Evolutionary conservation across 208 protist species (phyloP).

Genomic region (Crithidia acanthocephali): DNA sequence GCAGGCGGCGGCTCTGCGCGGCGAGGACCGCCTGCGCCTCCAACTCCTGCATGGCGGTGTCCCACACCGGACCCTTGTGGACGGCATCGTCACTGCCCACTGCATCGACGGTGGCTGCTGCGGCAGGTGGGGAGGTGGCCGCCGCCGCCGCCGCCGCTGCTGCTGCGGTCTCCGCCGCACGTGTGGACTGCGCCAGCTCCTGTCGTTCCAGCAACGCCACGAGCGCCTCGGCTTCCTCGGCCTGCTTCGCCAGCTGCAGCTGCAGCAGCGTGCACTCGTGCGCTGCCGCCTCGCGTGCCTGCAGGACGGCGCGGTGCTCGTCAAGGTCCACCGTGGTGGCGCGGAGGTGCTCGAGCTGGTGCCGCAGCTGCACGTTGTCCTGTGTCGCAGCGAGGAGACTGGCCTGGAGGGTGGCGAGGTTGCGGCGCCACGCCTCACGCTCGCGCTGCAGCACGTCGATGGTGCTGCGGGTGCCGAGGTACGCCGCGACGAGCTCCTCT

Average conservation of each 20-base stretch:
- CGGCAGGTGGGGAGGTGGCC: not conserved
- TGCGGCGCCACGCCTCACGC: slow-evolving; percentile 28
- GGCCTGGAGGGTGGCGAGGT: slow-evolving; percentile 29
- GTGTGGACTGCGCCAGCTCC: slow-evolving; percentile 6
- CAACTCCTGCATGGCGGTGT: slow-evolving; percentile 30
- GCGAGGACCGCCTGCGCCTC: slow-evolving; percentile 34
- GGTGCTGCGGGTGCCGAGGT: slow-evolving; percentile 22
- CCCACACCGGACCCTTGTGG: slow-evolving; percentile 32
- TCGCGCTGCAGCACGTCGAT: slow-evolving; percentile 48
- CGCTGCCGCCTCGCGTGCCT: slow-evolving; percentile 38
- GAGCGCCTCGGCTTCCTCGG: slow-evolving; percentile 28
- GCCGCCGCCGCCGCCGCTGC: not conserved
- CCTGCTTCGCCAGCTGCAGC: slow-evolving; percentile 39
- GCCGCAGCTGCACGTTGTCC: slow-evolving; percentile 48
- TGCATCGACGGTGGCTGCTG: not conserved
- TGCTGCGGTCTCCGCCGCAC: not conserved
- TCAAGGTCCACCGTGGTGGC: slow-evolving; percentile 45
- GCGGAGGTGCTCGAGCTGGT: slow-evolving; percentile 42
- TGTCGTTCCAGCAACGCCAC: slow-evolving; percentile 16
- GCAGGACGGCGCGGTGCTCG: slow-evolving; percentile 28
- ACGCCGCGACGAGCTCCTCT: slow-evolving; percentile 34
- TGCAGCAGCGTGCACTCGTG: slow-evolving; percentile 38
- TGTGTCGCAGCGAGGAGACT: slow-evolving; percentile 41
- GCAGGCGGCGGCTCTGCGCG: slow-evolving; percentile 23
- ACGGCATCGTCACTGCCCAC: not conserved